Evolutionary conservation across 2,329 filamentous ascomycete species (phyloP).

Genomic region (Penicillium capsulatum): DNA sequence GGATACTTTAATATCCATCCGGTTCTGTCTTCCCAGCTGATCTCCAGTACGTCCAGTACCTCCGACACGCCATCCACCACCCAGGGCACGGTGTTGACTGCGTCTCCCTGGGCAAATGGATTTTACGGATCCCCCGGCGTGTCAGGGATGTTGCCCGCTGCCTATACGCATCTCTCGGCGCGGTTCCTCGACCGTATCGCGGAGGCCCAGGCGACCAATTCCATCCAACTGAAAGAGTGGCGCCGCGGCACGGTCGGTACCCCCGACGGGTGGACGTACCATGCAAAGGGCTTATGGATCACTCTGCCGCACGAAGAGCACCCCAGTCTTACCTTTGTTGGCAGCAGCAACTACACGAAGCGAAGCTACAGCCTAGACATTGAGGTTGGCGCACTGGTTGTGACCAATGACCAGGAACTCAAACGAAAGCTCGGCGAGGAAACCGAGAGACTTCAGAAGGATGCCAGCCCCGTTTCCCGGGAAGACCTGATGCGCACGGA

Average conservation of each 20-base stretch:
- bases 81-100: slow-evolving; percentile 80
- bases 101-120: slow-evolving; percentile 88
- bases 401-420: slow-evolving; percentile 70
- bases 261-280: slow-evolving; percentile 90
- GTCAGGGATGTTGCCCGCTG: slow-evolving; percentile 83
- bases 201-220: slow-evolving; percentile 50
- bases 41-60: slow-evolving; percentile 58
- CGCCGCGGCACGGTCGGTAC: slow-evolving; percentile 73
- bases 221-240: slow-evolving; percentile 82
- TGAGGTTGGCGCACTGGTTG: slow-evolving; percentile 80
- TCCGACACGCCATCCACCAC: slow-evolving; percentile 31
- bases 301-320: slow-evolving; percentile 57
- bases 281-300: slow-evolving; percentile 94
- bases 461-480: slow-evolving; percentile 64
- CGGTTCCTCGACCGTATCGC: slow-evolving; percentile 68
- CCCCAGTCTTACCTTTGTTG: slow-evolving; percentile 77
- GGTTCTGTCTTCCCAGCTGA: slow-evolving; percentile 71
- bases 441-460: slow-evolving; percentile 71
- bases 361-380: slow-evolving; percentile 88
- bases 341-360: slow-evolving; percentile 94
- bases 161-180: slow-evolving; percentile 83
- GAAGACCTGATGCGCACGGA: slow-evolving; percentile 79
- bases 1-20: slow-evolving; percentile 98
- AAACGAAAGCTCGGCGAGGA: slow-evolving; percentile 73
- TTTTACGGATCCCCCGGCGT: slow-evolving; percentile 87